Base-by-base conservation (phyloP, 352 stramenopile species). In the Globisporangium iwayamae region DNA sequence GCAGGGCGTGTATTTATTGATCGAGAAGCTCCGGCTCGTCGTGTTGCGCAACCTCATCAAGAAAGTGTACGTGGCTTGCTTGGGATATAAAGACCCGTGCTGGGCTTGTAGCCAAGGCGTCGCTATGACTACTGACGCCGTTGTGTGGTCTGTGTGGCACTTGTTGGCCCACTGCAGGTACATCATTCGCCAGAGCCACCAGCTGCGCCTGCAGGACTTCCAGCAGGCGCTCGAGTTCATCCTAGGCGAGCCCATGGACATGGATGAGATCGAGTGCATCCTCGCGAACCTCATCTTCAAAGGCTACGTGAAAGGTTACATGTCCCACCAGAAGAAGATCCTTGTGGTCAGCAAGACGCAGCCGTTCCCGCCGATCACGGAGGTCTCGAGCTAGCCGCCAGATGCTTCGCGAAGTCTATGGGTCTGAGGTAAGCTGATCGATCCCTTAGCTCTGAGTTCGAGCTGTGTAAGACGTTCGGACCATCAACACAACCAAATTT, bases 211-310 rank as follows among this genome's bases (percentile, higher is more conserved):
- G 59, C 71, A 90, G 14, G 78, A 98, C 65, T 94, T 98, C 65
- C 83, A 96, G 67, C 74, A 85, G 32, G 88, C 85, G 38, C 79
- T 98, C 36, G 83, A 90, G 38, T 87, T 88, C 70, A 72, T 97
- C 50, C 91, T 88, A 0, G 91, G 91, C 45, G 75, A 90, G 32
- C 67, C 78, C 0, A 98, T 96, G 58, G 92, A 98, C 68, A 91
- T 98, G 74, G 93, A 98, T 69, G 94, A 98, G 78, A 90, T 99
- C 51, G 96, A 99, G 79, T 99, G 96, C 62, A 91, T 98, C 57
- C 73, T 99, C 39, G 92, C 94, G 32, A 99, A 99, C 75, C 80
- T 99, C 43, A 99, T 99, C 70, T 98, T 96, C 73, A 97, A 97
- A 65, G 90, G 94, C 38, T 97, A 97, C 72, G 85, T 99, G 69